A percentile compares a stretch with the other conserved stretches of the same genome.
Conservation (phyloP, 2,329 filamentous ascomycete species). For the Fusarium sp. region DNA sequence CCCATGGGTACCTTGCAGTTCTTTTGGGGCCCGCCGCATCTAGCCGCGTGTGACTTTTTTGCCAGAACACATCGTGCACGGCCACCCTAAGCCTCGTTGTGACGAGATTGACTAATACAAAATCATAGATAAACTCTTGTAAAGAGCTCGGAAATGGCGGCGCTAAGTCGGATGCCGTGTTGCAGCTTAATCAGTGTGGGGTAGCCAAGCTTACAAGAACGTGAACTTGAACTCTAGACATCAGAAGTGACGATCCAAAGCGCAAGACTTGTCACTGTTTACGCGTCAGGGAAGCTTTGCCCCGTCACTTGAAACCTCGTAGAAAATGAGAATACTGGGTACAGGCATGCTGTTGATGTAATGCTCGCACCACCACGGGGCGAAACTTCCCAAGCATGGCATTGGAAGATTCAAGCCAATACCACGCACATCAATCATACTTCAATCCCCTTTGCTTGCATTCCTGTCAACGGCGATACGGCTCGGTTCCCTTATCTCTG, state of each 20-base stretch:
- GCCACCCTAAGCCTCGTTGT: slow-evolving; percentile 35
- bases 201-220: slow-evolving; percentile 19
- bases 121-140: slow-evolving; percentile 16
- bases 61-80: slow-evolving; percentile 23
- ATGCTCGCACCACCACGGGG: slow-evolving; percentile 21
- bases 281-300: slow-evolving; percentile 3
- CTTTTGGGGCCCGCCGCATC: slow-evolving; percentile 24
- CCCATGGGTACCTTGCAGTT: slow-evolving; percentile 33
- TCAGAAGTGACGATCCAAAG: slow-evolving; percentile 2
- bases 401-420: not conserved
- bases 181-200: slow-evolving; percentile 31
- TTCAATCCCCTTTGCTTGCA: slow-evolving; percentile 8
- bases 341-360: slow-evolving; percentile 27
- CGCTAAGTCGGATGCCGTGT: slow-evolving; percentile 37
- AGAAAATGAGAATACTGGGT: slow-evolving; percentile 27
- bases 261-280: not conserved
- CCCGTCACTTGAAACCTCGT: slow-evolving; percentile 20
- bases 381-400: slow-evolving; percentile 7
- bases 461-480: slow-evolving; percentile 10
- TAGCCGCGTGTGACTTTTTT: slow-evolving; percentile 38
- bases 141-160: slow-evolving; percentile 36
- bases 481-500: slow-evolving; percentile 40
- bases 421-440: not conserved
- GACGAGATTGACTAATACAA: slow-evolving; percentile 11
- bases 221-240: slow-evolving; percentile 7